Evolutionary conservation across 2,329 filamentous ascomycete species (phyloP).

Genomic region (Penicillium polonicum): DNA sequence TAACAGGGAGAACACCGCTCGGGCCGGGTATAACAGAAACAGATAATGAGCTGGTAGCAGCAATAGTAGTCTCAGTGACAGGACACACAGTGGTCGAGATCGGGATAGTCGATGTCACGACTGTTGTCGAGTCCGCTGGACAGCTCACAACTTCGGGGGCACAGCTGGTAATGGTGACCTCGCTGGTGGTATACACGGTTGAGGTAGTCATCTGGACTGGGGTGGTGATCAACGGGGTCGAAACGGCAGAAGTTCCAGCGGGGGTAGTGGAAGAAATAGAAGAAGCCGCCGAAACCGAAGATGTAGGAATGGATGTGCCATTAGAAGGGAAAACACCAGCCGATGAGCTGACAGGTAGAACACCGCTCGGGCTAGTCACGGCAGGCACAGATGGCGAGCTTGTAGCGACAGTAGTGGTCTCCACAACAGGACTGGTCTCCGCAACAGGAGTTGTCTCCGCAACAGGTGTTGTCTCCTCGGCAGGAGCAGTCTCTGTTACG

Average conservation of each 20-base stretch:
- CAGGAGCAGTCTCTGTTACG: conserved; percentile 33
- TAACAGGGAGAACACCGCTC: not conserved
- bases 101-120: conserved; percentile 56
- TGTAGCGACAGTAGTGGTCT: conserved; percentile 23
- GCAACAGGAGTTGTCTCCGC: no score
- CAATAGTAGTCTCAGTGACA: conserved; percentile 32
- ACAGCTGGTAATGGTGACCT: conserved; percentile 42
- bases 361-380: not conserved
- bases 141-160: conserved; percentile 48
- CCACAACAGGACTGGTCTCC: not conserved
- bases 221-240: not conserved
- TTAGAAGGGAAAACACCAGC: not conserved
- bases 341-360: not conserved
- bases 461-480: conserved; percentile 21
- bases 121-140: conserved; percentile 49
- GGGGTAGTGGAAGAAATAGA: not conserved
- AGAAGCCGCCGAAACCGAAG: not conserved
- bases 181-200: conserved; percentile 39
- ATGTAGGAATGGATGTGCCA: not conserved
- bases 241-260: not conserved
- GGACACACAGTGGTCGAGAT: conserved; percentile 62
- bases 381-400: not conserved
- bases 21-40: not conserved
- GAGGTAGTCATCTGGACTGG: conserved; percentile 31
- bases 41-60: not conserved